Percentiles rank a stretch among this genome's conserved stretches.
Conservation (phyloP, 345 rosid species). For the Jatropha curcas region DNA sequence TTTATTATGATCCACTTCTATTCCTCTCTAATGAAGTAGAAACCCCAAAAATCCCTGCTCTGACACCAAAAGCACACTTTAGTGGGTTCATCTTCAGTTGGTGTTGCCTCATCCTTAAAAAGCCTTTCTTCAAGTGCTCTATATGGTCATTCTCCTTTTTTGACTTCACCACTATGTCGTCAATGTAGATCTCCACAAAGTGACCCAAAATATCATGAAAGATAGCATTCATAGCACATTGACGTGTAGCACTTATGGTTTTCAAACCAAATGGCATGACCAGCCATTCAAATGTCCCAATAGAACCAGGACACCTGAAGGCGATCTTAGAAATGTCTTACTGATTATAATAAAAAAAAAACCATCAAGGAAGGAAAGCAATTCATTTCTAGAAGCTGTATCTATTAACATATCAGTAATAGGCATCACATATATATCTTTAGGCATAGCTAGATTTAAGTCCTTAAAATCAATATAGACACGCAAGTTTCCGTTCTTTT, state of each 20-base stretch:
- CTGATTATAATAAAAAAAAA: too few species aligned
- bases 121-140: too few species aligned
- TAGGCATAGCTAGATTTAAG: too few species aligned
- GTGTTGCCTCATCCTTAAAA: too few species aligned
- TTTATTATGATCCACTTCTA: too few species aligned
- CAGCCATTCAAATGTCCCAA: background rate
- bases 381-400: too few species aligned
- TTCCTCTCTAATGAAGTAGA: background rate
- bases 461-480: too few species aligned
- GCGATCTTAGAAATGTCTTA: background rate
- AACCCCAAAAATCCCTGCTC: background rate
- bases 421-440: too few species aligned
- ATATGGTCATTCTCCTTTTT: background rate
- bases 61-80: background rate
- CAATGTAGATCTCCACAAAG: background rate
- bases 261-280: background rate
- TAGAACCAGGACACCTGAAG: background rate
- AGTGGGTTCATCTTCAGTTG: background rate
- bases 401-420: too few species aligned
- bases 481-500: too few species aligned
- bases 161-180: slow-evolving; percentile 10
- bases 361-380: too few species aligned
- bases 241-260: background rate
- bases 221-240: background rate
- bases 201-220: background rate